Conservation (phyloP, 768 basidiomycete species). For the Amanita polypyramis region DNA sequence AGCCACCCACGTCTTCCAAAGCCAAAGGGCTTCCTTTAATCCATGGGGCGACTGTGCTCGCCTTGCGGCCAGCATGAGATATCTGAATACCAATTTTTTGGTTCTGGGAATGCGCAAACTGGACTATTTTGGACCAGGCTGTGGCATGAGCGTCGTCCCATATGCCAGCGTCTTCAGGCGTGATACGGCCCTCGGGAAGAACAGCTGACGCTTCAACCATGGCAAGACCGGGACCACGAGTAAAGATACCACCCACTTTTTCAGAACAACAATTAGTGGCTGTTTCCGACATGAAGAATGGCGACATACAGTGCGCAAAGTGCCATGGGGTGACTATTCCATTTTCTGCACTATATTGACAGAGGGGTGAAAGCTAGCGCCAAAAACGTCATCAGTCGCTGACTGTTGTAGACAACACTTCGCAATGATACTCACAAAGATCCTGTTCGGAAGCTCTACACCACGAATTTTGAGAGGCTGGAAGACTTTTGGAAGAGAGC, state of each 20-base stretch:
- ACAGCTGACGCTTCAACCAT: constrained; percentile 61
- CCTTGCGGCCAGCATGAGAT: constrained; percentile 72
- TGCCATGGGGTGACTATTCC: constrained; percentile 48
- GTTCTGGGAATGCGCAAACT: constrained; percentile 63
- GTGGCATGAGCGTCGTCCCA: constrained; percentile 53
- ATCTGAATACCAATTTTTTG: constrained; percentile 69
- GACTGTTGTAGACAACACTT: no score
- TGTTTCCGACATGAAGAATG: constrained; percentile 15
- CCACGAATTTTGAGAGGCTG: constrained; percentile 45
- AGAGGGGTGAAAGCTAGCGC: constrained; percentile 39
- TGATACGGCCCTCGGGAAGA: constrained; percentile 51
- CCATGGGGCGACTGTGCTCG: constrained; percentile 55
- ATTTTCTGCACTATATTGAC: constrained; percentile 50
- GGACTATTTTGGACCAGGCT: constrained; percentile 38
- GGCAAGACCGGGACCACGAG: constrained; percentile 44
- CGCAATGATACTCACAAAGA: constrained; percentile 28
- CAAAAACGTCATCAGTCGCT: neutral
- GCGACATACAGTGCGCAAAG: constrained; percentile 45
- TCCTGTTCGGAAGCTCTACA: constrained; percentile 42
- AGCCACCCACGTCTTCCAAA: constrained; percentile 31
- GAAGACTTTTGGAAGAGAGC: constrained; percentile 26
- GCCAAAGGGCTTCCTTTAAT: constrained; percentile 26
- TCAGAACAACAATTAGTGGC: constrained; percentile 3
- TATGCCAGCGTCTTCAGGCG: constrained; percentile 52
- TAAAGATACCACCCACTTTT: constrained; percentile 42